Base-by-base conservation (phyloP, 2,329 filamentous ascomycete species). In the Cladosporium sp. region DNA sequence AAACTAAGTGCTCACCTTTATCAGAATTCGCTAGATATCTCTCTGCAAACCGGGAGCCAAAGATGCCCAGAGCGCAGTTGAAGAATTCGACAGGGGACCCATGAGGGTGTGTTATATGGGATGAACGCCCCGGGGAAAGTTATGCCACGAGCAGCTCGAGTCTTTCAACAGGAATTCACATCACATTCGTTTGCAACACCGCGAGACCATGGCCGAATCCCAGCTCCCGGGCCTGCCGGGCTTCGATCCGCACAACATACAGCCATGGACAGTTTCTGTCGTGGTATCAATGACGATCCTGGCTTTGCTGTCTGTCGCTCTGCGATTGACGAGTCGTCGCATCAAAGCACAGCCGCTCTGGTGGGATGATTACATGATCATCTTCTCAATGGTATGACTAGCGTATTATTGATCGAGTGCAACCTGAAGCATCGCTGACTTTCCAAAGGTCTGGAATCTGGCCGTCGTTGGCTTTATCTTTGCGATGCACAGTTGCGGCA, bases 361-460 rank as follows among this genome's bases (percentile, higher is more conserved):
- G 18, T 67, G 72, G 53, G 78, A 79, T 70, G 77, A 79, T 68
- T 73, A 70, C 64, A 72, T 76, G 13, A 78, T 79, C 23, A 56
- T 76, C 11, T 61, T 75, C 7, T 75, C 77, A 21, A 66, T 76
- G 66, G 75, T 78, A 65, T 63, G 73, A 67, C 5, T 46, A n/a
- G 36, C n/a, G 18, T 18, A 25, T 46, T 1, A 39, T 26, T 21
- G 34, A 56, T 30, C 21, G 46, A n/a, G 5, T 51, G 58, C 13
- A 39, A 5, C 3, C 10, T 21, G 6, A 2, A 54, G 26, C 8
- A 53, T 11, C 21, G 43, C 58, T 34, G 8, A 23, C 14, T 36
- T 49, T 1, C 18, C 34, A 3, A 48, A 43, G 28, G 34, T 64
- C 23, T 62, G 60, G 48, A 56, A 51, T 28, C 56, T 73, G 69